Evolutionary conservation across 495 filamentous ascomycete species (phyloP), one percentile per base, ranked within the genome.

Genomic region (Tuber aestivum): DNA sequence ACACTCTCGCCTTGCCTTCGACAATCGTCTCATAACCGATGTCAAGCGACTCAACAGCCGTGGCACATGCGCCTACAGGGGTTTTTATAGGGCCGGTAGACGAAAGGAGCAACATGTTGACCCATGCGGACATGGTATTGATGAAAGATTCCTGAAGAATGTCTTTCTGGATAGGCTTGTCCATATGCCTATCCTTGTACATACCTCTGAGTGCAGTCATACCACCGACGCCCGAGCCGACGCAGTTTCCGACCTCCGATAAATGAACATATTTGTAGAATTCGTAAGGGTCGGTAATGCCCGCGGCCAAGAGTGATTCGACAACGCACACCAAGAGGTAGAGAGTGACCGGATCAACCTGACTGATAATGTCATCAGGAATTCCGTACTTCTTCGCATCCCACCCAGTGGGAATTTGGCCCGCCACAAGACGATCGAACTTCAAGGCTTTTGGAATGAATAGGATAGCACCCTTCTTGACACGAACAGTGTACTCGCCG

Each of bases 191-290:
- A 83, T 97, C 96, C 86, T 95, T 97, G 87, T 98, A 97, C 95
- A 99, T 98, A 75, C 94, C 94, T 77, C 95, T 89, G 75, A 98
- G 89, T 74, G 95, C 96, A 79, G 89, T 89, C 70, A 93, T 93
- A 84, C 95, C 95, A 87, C 95, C 95, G 84, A 98, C 94, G 86
- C 95, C 95, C 18, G 96, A 98, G 83, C 95, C 95, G 77, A 99
- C 89, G 84, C 96, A 98, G 87, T 99, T 99, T 84, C 96, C 95
- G 65, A 99, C 92, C 83, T 99, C 92, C 3, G 96, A 97, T 72
- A 99, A 89, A 84, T 99, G 95, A 75, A 99, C 95, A 82, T 99
- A 98, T 86, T 97, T 93, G 89, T 99, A 99, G 86, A 99, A 98
- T 85, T 99, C 95, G 82, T 97, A 99, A 37, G 95, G 96, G 84